phyloP scores from a whole-genome alignment of 2,329 filamentous ascomycete genomes.

The Aspergillus thermomutatus region DNA sequence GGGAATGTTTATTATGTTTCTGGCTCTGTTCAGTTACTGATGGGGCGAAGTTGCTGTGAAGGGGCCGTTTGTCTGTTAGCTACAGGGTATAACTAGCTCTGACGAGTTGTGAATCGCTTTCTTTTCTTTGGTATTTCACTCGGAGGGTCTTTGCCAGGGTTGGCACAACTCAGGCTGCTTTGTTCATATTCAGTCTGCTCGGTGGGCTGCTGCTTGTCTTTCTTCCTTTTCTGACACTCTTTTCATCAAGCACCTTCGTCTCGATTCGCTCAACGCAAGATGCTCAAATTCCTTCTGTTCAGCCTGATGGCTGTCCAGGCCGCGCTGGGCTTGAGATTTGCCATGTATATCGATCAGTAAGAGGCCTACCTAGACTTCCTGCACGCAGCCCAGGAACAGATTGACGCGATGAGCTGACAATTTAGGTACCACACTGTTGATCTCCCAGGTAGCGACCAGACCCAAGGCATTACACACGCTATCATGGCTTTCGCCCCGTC shows the following conservation, averaged over 20 bases:
- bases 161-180: background rate
- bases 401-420: slow-evolving; percentile 4
- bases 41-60: background rate
- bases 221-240: background rate
- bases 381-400: background rate
- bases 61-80: background rate
- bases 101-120: background rate
- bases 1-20: background rate
- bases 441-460: slow-evolving; percentile 33
- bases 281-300: slow-evolving; percentile 26
- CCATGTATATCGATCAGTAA: slow-evolving; percentile 50
- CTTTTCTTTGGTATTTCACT: background rate
- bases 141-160: background rate
- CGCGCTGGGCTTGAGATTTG: slow-evolving; percentile 30
- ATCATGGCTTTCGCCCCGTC: slow-evolving; percentile 55
- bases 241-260: background rate
- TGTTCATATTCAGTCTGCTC: background rate
- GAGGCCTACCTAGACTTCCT: slow-evolving; percentile 9
- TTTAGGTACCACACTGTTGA: slow-evolving; percentile 41
- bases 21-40: background rate
- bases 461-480: slow-evolving; percentile 51
- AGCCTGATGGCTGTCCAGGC: slow-evolving; percentile 30
- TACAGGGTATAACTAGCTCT: background rate
- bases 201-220: background rate
- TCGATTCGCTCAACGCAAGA: slow-evolving; percentile 4